Conservation (phyloP, 148 eudicot genomes). For the Vaccinium darrowii region DNA sequence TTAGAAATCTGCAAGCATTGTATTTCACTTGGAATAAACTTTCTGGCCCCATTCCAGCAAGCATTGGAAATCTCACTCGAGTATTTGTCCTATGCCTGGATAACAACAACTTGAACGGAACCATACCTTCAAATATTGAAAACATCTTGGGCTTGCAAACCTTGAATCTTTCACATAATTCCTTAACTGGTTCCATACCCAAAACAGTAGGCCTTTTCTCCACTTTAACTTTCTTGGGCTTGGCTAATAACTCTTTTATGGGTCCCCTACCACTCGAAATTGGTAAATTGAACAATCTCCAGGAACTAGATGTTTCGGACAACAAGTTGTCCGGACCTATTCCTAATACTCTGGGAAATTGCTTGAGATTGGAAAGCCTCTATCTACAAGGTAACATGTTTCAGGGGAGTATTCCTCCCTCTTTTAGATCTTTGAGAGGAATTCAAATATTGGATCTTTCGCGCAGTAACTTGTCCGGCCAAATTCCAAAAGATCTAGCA, state of each 20-base stretch:
- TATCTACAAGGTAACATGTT: background rate
- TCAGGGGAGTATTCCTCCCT: background rate
- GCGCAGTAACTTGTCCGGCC: background rate
- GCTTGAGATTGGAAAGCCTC: constrained; percentile 4
- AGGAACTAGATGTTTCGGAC: background rate
- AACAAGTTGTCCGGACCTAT: constrained; percentile 7
- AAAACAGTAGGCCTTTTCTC: background rate
- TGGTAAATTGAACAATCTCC: background rate
- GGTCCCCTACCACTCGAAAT: background rate
- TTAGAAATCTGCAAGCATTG: background rate
- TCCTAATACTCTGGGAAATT: constrained; percentile 8
- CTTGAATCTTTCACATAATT: constrained; percentile 16
- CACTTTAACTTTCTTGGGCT: background rate
- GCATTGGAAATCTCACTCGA: constrained; percentile 16
- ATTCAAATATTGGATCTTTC: background rate
- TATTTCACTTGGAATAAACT: background rate
- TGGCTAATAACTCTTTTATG: background rate
- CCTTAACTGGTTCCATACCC: constrained; percentile 19
- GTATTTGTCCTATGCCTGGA: background rate
- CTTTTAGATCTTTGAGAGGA: background rate
- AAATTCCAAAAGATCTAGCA: constrained; percentile 2
- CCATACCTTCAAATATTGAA: constrained; percentile 21
- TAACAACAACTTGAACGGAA: constrained; percentile 19
- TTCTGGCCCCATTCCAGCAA: constrained; percentile 10
- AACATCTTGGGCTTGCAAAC: background rate